Conservation (phyloP, 768 basidiomycete genomes). For the Lactifluus rugatus region DNA sequence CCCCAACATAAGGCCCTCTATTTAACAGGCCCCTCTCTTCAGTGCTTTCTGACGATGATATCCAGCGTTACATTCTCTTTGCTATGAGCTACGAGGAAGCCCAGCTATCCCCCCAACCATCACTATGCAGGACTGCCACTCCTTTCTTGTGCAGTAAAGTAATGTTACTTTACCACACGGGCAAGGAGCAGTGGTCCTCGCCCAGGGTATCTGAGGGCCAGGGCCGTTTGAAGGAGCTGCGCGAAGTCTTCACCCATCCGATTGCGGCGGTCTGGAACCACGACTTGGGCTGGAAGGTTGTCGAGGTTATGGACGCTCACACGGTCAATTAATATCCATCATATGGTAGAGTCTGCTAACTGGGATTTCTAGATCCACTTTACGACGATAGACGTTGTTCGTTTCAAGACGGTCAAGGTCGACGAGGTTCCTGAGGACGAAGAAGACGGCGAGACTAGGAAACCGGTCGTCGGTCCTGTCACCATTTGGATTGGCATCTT, state of each 20-base stretch:
- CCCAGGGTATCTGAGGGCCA: constrained; percentile 17
- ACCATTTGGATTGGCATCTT: constrained; percentile 35
- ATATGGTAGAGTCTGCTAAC: neutral
- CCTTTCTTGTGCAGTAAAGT: too few relatives aligned
- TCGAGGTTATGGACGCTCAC: too few relatives aligned
- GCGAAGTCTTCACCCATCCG: constrained; percentile 27
- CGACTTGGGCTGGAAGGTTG: constrained; percentile 17
- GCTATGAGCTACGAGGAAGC: too few relatives aligned
- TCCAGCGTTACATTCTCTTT: too few relatives aligned
- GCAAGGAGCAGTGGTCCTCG: constrained; percentile 22
- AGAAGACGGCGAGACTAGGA: constrained; percentile 6
- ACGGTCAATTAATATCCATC: too few relatives aligned
- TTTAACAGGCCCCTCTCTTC: too few relatives aligned
- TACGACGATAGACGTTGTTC: constrained; percentile 29
- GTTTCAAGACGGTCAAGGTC: constrained; percentile 25
- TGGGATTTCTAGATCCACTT: constrained; percentile 27
- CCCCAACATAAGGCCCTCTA: too few relatives aligned
- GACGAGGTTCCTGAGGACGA: constrained; percentile 17
- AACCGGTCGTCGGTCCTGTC: constrained; percentile 4
- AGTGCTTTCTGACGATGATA: too few relatives aligned
- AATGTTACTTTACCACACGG: constrained; percentile 24
- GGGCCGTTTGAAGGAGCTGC: constrained; percentile 24
- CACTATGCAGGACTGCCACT: constrained; percentile 28
- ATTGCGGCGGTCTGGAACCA: constrained; percentile 27
- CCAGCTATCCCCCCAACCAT: too few relatives aligned